Conservation (phyloP, 495 filamentous ascomycete species). For the Copromyces sp. region DNA sequence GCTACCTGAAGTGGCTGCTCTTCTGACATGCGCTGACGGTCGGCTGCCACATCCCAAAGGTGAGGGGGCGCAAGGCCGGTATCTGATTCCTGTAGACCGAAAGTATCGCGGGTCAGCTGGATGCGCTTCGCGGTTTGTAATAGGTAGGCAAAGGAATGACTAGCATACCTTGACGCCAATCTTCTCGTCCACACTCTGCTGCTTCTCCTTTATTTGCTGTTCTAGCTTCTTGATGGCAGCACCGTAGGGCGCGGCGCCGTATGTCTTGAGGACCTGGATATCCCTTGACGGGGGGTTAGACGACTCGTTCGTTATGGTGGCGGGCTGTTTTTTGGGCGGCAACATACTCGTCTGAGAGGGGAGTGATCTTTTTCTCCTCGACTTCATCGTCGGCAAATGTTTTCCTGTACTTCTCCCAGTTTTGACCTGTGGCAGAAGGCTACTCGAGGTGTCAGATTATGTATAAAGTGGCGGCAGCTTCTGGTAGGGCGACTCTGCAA, state of each 20-base stretch:
- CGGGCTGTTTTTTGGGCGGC: background rate
- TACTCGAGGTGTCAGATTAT: slow-evolving; percentile 10
- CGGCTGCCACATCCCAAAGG: slow-evolving; percentile 96
- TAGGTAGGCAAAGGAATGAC: background rate
- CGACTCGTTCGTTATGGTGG: slow-evolving; percentile 16
- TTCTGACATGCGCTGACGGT: slow-evolving; percentile 95
- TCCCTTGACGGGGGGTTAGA: slow-evolving; percentile 53
- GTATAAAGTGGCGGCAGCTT: slow-evolving; percentile 4
- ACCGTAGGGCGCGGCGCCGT: slow-evolving; percentile 93
- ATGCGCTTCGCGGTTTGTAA: background rate
- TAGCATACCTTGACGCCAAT: slow-evolving; percentile 53
- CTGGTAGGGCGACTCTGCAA: background rate
- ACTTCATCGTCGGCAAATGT: slow-evolving; percentile 92
- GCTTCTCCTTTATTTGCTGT: slow-evolving; percentile 96
- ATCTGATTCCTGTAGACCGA: slow-evolving; percentile 70
- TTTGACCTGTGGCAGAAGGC: slow-evolving; percentile 86
- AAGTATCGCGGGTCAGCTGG: slow-evolving; percentile 3
- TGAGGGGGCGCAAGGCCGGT: slow-evolving; percentile 96
- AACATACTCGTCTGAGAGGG: slow-evolving; percentile 85
- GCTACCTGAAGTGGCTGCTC: slow-evolving; percentile 97
- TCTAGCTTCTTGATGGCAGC: slow-evolving; percentile 88
- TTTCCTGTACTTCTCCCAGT: slow-evolving; percentile 98
- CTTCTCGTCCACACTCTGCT: slow-evolving; percentile 95
- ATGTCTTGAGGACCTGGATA: slow-evolving; percentile 98
- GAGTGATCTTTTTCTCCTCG: slow-evolving; percentile 98